These are phyloP conservation scores for Metarhizium anisopliae DNA, from an alignment of 2,329 filamentous ascomycete species.

Conservation along the genomic window DNA sequence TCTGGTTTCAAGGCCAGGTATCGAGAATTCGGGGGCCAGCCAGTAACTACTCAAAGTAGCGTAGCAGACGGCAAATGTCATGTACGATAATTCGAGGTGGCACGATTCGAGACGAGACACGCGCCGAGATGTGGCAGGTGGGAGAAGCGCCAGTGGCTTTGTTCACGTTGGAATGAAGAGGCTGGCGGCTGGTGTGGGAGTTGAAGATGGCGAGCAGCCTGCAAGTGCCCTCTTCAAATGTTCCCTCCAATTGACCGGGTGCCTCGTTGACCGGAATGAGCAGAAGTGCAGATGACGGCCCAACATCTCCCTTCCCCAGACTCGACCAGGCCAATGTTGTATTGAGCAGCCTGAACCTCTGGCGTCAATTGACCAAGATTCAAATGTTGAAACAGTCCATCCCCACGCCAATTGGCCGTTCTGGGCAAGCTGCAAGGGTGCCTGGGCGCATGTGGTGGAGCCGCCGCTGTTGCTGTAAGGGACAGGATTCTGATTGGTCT, in stretches of 20 bases:
- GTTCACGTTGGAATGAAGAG: conserved; percentile 2
- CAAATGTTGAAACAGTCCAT: neutral
- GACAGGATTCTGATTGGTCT: neutral
- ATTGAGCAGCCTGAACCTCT: too few relatives aligned
- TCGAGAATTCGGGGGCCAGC: too few relatives aligned
- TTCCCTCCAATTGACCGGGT: too few relatives aligned
- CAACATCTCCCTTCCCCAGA: too few relatives aligned
- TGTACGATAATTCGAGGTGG: neutral
- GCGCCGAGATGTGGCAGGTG: conserved; percentile 3
- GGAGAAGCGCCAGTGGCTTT: conserved; percentile 1
- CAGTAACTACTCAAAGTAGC: too few relatives aligned
- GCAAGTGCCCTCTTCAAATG: neutral
- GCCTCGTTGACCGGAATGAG: too few relatives aligned
- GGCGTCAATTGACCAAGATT: neutral
- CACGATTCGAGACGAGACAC: neutral
- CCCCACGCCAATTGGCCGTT: neutral
- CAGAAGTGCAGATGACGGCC: too few relatives aligned
- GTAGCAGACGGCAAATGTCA: neutral
- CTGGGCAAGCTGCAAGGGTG: neutral
- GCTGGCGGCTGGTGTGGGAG: neutral
- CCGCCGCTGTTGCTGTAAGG: neutral
- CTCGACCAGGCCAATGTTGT: too few relatives aligned
- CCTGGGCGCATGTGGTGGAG: neutral
- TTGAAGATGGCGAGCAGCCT: neutral
- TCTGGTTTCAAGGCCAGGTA: neutral